Percentiles rank a stretch among this genome's conserved stretches.
These are phyloP conservation scores for Xylariaceae sp. DNA, from an alignment of 2,329 filamentous ascomycete species.

Conservation along the genomic window DNA sequence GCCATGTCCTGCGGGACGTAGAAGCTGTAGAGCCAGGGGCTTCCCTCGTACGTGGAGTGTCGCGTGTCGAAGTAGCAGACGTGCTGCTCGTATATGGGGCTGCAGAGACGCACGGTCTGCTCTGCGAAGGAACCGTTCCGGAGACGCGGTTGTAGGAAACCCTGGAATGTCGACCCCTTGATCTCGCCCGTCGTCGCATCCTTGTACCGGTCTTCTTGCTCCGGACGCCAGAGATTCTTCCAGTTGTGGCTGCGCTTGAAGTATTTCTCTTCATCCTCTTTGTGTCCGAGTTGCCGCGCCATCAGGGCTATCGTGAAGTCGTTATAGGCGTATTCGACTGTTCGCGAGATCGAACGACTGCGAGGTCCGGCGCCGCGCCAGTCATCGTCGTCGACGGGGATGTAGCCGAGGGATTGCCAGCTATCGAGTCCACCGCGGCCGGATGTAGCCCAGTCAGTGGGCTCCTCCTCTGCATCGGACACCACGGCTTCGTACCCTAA, in stretches of 20 bases:
- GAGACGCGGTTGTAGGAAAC: conserved; percentile 65
- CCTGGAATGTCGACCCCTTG: conserved; percentile 49
- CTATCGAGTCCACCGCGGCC: conserved; percentile 65
- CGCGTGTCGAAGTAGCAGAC: conserved; percentile 44
- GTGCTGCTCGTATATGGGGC: conserved; percentile 45
- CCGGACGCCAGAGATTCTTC: conserved; percentile 58
- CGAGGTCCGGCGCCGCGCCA: conserved; percentile 56
- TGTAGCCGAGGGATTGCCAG: conserved; percentile 67
- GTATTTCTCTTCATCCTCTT: conserved; percentile 56
- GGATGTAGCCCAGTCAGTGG: conserved; percentile 61
- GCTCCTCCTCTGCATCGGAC: conserved; percentile 65
- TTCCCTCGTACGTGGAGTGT: conserved; percentile 40
- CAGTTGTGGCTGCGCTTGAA: conserved; percentile 59
- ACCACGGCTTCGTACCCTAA: conserved; percentile 67
- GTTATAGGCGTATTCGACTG: conserved; percentile 75
- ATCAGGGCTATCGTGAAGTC: conserved; percentile 66
- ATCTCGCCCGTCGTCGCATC: conserved; percentile 20
- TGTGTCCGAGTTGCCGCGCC: conserved; percentile 50
- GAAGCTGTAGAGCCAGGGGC: conserved; percentile 64
- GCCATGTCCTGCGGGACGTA: conserved; percentile 52
- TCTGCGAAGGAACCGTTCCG: conserved; percentile 61
- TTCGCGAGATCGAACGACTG: conserved; percentile 66
- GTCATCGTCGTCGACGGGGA: conserved; percentile 64
- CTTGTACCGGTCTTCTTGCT: conserved; percentile 35
- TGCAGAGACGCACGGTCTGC: conserved; percentile 62